Evolutionary conservation across 225 moss, liverwort and hornwort species (phyloP).

Genomic region (Sphagnum tenellum): DNA sequence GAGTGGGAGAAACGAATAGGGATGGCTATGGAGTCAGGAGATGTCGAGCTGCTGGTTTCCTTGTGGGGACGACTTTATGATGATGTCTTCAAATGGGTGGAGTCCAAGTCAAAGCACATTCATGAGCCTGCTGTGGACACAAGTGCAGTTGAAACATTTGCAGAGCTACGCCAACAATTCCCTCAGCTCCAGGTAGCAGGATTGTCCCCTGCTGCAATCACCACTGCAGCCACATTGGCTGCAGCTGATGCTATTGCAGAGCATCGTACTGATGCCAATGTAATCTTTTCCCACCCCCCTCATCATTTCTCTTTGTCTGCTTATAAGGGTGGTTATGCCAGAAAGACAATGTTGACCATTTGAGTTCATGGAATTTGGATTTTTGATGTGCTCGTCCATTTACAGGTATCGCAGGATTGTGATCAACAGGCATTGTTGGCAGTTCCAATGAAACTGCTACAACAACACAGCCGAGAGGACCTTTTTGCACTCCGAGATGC

Average conservation of each 20-base stretch:
- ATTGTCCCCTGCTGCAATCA: slow-evolving; percentile 22
- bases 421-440: slow-evolving; percentile 25
- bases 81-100: slow-evolving; percentile 42
- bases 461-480: slow-evolving; percentile 39
- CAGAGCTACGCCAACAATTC: slow-evolving; percentile 11
- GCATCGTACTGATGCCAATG: slow-evolving; percentile 19
- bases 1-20: slow-evolving; percentile 31
- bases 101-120: slow-evolving; percentile 20
- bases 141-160: slow-evolving; percentile 9
- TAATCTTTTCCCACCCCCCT: background rate
- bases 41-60: slow-evolving; percentile 44
- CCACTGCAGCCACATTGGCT: slow-evolving; percentile 34
- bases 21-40: slow-evolving; percentile 29
- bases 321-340: no score
- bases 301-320: no score
- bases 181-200: slow-evolving; percentile 5
- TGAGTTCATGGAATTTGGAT: no score
- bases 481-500: slow-evolving; percentile 30
- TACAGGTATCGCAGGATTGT: no score
- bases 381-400: no score
- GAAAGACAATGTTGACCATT: no score
- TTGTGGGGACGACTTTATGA: slow-evolving; percentile 42
- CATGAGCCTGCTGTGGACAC: slow-evolving; percentile 1
- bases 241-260: slow-evolving; percentile 22
- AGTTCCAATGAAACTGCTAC: slow-evolving; percentile 26